Evolutionary conservation across 495 filamentous ascomycete species (phyloP).

Genomic region (Daldinia loculata): DNA sequence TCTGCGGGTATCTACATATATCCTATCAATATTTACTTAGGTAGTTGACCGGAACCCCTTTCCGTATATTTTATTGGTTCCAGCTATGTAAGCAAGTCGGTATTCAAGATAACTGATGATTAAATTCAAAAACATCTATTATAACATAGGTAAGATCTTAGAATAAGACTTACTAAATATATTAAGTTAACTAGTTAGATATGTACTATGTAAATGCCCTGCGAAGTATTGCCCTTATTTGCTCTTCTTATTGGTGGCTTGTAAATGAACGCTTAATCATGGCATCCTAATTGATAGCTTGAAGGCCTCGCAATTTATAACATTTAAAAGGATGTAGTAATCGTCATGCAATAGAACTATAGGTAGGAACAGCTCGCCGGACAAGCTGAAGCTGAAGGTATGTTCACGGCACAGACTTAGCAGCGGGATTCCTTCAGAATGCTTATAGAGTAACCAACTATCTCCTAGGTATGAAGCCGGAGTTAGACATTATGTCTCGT

Average conservation of each 20-base stretch:
- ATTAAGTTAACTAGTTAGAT: no score
- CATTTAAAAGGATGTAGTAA: background rate
- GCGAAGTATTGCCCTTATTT: no score
- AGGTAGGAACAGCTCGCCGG: background rate
- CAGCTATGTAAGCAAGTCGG: background rate
- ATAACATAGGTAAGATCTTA: background rate
- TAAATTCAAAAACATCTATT: background rate
- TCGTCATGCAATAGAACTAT: background rate
- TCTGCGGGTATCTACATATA: background rate
- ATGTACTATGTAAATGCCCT: no score
- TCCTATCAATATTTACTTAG: background rate
- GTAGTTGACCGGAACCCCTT: background rate
- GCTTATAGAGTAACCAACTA: background rate
- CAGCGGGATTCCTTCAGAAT: background rate
- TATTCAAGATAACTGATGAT: background rate
- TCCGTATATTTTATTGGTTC: background rate
- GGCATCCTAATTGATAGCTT: background rate
- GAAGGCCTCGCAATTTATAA: background rate
- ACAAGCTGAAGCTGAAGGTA: background rate
- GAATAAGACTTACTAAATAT: background rate
- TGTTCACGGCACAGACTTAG: background rate
- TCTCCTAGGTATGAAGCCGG: background rate
- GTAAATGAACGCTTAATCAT: no score
- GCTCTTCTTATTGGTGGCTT: no score
- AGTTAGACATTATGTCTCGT: background rate